phyloP scores from a whole-genome alignment of 129 eudicot genomes.

The Arctium minus region DNA sequence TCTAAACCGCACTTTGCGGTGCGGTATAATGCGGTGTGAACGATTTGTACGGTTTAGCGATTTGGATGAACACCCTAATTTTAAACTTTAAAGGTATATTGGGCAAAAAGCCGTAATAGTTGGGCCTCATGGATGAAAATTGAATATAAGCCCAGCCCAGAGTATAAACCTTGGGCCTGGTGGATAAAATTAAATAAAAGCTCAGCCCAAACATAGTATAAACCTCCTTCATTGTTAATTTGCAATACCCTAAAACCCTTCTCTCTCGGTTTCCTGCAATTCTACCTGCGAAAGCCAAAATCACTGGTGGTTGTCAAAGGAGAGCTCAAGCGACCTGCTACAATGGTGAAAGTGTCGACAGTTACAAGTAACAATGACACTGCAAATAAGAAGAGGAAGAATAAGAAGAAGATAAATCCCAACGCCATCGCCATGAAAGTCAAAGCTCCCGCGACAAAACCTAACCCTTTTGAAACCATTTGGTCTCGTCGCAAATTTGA shows the following conservation, averaged over 20 bases:
- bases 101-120: background rate
- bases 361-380: slow-evolving; percentile 18
- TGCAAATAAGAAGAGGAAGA: slow-evolving; percentile 30
- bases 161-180: background rate
- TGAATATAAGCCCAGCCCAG: background rate
- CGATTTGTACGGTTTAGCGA: too few relatives aligned
- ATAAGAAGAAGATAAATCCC: slow-evolving; percentile 51
- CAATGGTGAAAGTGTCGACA: slow-evolving; percentile 58
- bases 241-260: slow-evolving; percentile 30
- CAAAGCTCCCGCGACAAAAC: slow-evolving; percentile 44
- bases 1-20: too few relatives aligned
- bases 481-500: slow-evolving; percentile 94
- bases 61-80: too few relatives aligned
- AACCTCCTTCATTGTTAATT: background rate
- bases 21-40: too few relatives aligned
- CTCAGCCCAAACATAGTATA: background rate
- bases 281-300: background rate
- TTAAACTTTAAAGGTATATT: background rate
- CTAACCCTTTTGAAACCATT: slow-evolving; percentile 84
- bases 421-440: slow-evolving; percentile 61
- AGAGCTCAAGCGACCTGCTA: slow-evolving; percentile 14
- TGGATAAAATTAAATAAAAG: background rate
- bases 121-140: background rate
- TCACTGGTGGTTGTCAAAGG: background rate
- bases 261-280: background rate